phyloP scores from a whole-genome alignment of 164 flowering plant genomes.

The Vitis cinerea region DNA sequence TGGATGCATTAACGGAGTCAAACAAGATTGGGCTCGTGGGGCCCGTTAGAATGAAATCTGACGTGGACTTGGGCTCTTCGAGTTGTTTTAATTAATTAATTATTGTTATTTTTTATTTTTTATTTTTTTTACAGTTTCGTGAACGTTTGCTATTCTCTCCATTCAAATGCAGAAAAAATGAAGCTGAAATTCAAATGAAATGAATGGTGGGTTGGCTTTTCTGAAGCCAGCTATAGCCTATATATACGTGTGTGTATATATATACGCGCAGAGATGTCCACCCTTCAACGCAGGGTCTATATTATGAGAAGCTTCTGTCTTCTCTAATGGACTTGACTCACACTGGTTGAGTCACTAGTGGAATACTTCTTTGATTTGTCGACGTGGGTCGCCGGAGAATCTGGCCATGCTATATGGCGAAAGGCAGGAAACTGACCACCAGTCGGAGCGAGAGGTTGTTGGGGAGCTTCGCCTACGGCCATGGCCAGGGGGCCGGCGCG shows the following conservation, averaged over 20 bases:
- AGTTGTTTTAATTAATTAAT: background rate
- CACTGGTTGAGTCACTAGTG: no score
- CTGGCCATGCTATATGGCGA: constrained; percentile 40
- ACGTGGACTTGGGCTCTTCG: constrained; percentile 11
- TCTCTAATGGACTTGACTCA: no score
- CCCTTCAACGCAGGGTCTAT: background rate
- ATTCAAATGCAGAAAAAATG: constrained; percentile 45
- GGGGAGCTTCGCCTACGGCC: constrained; percentile 30
- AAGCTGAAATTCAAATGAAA: constrained; percentile 46
- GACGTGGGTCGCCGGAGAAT: constrained; percentile 10
- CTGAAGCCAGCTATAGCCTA: constrained; percentile 9
- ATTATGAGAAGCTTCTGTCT: no score
- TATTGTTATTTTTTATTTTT: background rate
- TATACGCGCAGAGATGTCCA: background rate
- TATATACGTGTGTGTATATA: constrained; percentile 23
- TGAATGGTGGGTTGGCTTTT: constrained; percentile 7
- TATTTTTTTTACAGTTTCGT: constrained; percentile 1
- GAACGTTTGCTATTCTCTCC: constrained; percentile 10
- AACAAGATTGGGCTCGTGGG: constrained; percentile 13
- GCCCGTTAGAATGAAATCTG: constrained; percentile 4
- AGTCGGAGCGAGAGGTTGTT: constrained; percentile 54
- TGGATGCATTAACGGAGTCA: constrained; percentile 13
- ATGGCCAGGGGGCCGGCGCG: constrained; percentile 11
- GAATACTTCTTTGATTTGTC: background rate
- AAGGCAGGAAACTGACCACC: constrained; percentile 48